Evolutionary conservation across 352 stramenopile species (phyloP), one percentile per base, ranked within the genome.

Genomic region (Pythium biforme): DNA sequence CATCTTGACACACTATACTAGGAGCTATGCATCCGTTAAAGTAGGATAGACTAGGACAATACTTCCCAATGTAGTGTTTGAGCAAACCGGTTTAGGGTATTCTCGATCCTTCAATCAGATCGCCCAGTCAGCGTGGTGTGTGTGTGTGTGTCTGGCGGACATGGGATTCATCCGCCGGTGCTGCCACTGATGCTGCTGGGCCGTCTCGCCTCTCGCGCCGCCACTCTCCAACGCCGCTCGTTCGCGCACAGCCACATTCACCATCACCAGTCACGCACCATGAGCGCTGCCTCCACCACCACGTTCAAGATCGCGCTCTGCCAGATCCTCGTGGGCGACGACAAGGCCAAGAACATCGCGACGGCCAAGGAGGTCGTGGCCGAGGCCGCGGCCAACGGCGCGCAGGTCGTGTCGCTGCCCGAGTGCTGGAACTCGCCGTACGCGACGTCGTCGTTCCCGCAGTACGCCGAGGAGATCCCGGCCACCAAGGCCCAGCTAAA

Each of bases 361-460:
- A 83, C 76, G 1, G 83, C 86, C 55, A 82, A 61, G 19, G 60
- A 75, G 3, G 85, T 83, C 43, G 73, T 96, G 55, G 74, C 74
- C 9, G 74, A 91, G 55, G 86, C 88, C 7, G 88, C 77, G 10
- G 55, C 63, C 54, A 91, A 96, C 57, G 80, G 82, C 47, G 90
- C 90, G 20, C 70, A 98, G 74, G 69, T 98, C 27, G 85, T 98
- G 50, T 92, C 91, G 53, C 79, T 98, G 46, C 95, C 95, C 23
- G 95, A 99, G 75, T 98, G 91, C 81, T 99, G 91, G 86, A 99
- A 98, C 82, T 97, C 89, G 59, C 93, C 96, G 31, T 99, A 99
- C 81, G 94, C 97, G 26, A 99, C 97, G 25, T 77, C 88, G 27
- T 97, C 92, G 10, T 99, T 99, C 82, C 89, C 89, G 34, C 81